phyloP scores from a whole-genome alignment of 371 early-diverging fungal species.

The Rhizopus microsporus region DNA sequence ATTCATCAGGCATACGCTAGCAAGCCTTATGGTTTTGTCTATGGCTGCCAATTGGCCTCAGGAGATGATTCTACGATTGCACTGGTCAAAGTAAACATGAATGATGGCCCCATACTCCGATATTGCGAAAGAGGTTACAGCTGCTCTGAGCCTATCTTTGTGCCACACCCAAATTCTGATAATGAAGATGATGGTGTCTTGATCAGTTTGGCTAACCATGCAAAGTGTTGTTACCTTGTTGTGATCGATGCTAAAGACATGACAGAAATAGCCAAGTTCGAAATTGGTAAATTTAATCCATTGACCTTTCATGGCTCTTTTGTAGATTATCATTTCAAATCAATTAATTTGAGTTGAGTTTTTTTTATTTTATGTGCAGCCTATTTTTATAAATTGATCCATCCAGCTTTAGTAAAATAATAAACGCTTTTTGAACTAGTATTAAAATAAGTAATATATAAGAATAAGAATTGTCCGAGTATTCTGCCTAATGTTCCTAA shows the following conservation, averaged over 20 bases:
- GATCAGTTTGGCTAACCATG: slow-evolving; percentile 46
- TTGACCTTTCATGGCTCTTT: slow-evolving; percentile 59
- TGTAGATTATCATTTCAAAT: slow-evolving; percentile 38
- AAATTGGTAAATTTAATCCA: slow-evolving; percentile 49
- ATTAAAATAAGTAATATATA: slow-evolving; percentile 39
- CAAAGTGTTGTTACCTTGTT: slow-evolving; percentile 50
- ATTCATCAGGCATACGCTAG: slow-evolving; percentile 12
- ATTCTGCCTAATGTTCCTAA: slow-evolving; percentile 53
- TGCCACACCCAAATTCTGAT: slow-evolving; percentile 42
- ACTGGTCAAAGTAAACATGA: slow-evolving; percentile 49
- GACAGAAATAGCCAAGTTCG: slow-evolving; percentile 52
- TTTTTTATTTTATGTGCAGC: slow-evolving; percentile 5
- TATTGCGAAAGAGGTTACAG: slow-evolving; percentile 35
- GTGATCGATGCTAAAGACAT: slow-evolving; percentile 57
- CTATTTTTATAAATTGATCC: slow-evolving; percentile 6
- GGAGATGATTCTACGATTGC: slow-evolving; percentile 27
- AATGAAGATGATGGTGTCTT: slow-evolving; percentile 69
- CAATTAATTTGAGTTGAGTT: slow-evolving; percentile 31
- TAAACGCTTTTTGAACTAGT: slow-evolving; percentile 1
- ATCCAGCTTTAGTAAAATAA: slow-evolving; percentile 13
- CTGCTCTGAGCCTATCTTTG: slow-evolving; percentile 70
- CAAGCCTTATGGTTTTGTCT: slow-evolving; percentile 32
- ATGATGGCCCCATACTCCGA: slow-evolving; percentile 16
- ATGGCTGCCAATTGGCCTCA: slow-evolving; percentile 43
- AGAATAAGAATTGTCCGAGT: slow-evolving; percentile 53